Percentiles rank a stretch among this genome's conserved stretches.
Evolutionary conservation across 805 yeast genomes (phyloP).

Genomic region (Monosporozyma aquatica): DNA sequence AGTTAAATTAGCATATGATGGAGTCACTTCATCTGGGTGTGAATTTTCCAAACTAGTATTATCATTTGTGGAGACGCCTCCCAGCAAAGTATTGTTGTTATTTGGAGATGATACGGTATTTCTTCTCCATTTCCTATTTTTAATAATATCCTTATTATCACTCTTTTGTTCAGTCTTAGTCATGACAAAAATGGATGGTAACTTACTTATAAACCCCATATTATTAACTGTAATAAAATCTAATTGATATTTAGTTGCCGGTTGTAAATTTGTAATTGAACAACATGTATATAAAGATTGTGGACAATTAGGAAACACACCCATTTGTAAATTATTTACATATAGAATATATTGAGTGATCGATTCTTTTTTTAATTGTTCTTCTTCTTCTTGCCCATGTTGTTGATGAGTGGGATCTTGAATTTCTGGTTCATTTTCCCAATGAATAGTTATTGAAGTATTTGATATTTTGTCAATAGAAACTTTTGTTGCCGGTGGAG

Average conservation of each 20-base stretch:
- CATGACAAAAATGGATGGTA: slow-evolving; percentile 26
- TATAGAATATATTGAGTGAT: slow-evolving; percentile 27
- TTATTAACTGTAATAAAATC: slow-evolving; percentile 29
- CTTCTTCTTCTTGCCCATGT: not conserved
- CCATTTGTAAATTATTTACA: slow-evolving; percentile 25
- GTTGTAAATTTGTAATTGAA: slow-evolving; percentile 19
- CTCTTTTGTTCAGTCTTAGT: slow-evolving; percentile 10
- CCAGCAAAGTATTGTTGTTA: not conserved
- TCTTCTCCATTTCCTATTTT: slow-evolving; percentile 20
- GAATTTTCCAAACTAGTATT: slow-evolving; percentile 4
- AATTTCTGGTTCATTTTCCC: slow-evolving; percentile 29
- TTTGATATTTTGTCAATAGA: slow-evolving; percentile 28
- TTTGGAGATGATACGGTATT: slow-evolving; percentile 10
- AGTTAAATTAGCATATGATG: slow-evolving; percentile 24
- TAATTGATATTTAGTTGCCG: slow-evolving; percentile 24
- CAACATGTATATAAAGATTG: slow-evolving; percentile 28
- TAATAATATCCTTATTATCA: slow-evolving; percentile 7
- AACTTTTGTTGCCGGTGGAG: slow-evolving; percentile 28
- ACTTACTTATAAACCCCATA: slow-evolving; percentile 27
- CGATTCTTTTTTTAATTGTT: slow-evolving; percentile 1
- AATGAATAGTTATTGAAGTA: slow-evolving; percentile 25
- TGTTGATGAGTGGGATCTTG: too few species aligned
- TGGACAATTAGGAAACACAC: slow-evolving; percentile 25
- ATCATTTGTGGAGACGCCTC: not conserved
- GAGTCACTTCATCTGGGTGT: slow-evolving; percentile 6